These are phyloP conservation scores for Hemerocallis citrina DNA, from an alignment of 106 monocot species.

Conservation along the genomic window DNA sequence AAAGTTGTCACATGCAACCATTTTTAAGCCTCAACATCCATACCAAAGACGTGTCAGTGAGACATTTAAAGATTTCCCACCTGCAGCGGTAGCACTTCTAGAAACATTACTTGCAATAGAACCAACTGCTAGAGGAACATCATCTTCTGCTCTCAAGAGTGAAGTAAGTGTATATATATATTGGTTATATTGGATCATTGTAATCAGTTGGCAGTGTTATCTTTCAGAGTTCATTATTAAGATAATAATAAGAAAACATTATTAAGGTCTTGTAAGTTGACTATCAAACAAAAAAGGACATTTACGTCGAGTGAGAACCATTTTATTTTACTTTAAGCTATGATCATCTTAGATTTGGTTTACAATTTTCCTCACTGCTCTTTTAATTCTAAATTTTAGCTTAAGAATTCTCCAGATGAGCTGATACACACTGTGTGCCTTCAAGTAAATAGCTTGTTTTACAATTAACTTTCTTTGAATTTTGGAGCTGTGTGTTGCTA, in stretches of 20 bases:
- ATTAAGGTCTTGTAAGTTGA: too few species aligned
- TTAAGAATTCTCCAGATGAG: too few species aligned
- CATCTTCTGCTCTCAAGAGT: conserved; percentile 46
- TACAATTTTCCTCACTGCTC: not conserved
- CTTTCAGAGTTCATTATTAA: too few species aligned
- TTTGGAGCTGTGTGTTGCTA: too few species aligned
- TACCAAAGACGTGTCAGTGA: conserved; percentile 42
- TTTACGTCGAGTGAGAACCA: too few species aligned
- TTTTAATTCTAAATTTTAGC: not conserved
- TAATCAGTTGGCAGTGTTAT: not conserved
- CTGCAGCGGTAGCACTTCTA: conserved; percentile 34
- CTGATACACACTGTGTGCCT: too few species aligned
- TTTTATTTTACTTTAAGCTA: too few species aligned
- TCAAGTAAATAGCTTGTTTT: too few species aligned
- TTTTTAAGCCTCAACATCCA: conserved; percentile 47
- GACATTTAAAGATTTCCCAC: conserved; percentile 41
- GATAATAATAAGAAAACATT: too few species aligned
- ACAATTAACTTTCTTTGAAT: too few species aligned
- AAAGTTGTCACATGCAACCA: conserved; percentile 44
- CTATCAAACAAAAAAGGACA: too few species aligned
- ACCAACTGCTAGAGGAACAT: conserved; percentile 41
- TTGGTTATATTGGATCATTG: not conserved
- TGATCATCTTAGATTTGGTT: too few species aligned
- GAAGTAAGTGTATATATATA: conserved; percentile 33
- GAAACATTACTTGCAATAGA: conserved; percentile 52